phyloP scores from a whole-genome alignment of 2,329 filamentous ascomycete species.

The Ophiosphaerella narmari region DNA sequence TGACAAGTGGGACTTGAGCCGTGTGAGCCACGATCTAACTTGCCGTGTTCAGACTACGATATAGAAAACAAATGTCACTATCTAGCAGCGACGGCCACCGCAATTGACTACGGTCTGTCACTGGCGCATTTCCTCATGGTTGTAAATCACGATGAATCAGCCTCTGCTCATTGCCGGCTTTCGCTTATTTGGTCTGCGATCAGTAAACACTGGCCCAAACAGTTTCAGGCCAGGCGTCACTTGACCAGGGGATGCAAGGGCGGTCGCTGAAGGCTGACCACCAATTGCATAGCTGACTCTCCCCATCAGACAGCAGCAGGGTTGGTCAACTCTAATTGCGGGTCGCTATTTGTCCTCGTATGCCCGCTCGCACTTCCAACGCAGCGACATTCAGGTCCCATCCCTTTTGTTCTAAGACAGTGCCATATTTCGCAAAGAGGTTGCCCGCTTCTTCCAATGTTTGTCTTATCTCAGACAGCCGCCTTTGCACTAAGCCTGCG shows the following conservation, averaged over 20 bases:
- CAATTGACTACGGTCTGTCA: neutral
- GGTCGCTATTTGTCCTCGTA: conserved; percentile 27
- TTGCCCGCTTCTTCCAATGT: conserved; percentile 46
- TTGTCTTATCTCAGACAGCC: conserved; percentile 49
- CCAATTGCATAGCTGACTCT: too few relatives aligned
- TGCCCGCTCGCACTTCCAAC: conserved; percentile 67
- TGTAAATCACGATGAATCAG: neutral
- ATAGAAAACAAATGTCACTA: conserved; percentile 3
- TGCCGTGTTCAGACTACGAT: neutral
- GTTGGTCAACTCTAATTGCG: too few relatives aligned
- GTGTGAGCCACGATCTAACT: conserved; percentile 1
- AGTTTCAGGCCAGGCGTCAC: neutral
- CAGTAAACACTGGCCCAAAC: neutral
- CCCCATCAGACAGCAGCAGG: too few relatives aligned
- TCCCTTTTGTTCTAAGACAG: conserved; percentile 54
- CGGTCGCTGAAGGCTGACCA: neutral
- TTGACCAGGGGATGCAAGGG: neutral
- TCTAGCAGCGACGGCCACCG: neutral
- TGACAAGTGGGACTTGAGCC: conserved; percentile 20
- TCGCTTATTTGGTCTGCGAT: conserved; percentile 1
- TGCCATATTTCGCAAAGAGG: conserved; percentile 53
- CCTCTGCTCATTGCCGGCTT: neutral
- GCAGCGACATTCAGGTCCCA: conserved; percentile 70
- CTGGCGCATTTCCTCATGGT: conserved; percentile 1
- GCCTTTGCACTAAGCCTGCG: conserved; percentile 36